These are phyloP conservation scores for Aurinia saxatilis DNA, from an alignment of 345 rosid genomes.

Conservation along the genomic window DNA sequence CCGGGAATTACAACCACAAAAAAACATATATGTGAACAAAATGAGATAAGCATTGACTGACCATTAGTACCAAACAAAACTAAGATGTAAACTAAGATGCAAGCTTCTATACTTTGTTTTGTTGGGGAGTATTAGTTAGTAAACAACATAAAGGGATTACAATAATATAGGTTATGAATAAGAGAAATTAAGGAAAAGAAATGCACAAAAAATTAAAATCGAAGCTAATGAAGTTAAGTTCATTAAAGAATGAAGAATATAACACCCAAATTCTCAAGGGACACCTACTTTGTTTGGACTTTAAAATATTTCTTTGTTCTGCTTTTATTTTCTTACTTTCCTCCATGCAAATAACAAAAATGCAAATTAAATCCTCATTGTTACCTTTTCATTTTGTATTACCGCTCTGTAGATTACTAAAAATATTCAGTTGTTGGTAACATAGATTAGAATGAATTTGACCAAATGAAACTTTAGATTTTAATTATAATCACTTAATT, in stretches of 20 bases:
- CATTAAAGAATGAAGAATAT: neutral
- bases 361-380: neutral
- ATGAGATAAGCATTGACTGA: slow-evolving; percentile 2
- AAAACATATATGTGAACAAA: slow-evolving; percentile 1
- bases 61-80: neutral
- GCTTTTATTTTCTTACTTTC: neutral
- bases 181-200: neutral
- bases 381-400: no score
- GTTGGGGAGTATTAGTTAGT: neutral
- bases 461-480: no score
- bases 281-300: slow-evolving; percentile 7
- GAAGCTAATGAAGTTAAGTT: neutral
- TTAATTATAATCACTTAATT: no score
- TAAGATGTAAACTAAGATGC: neutral
- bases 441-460: no score
- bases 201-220: neutral
- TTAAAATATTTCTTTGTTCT: neutral
- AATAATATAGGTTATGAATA: neutral
- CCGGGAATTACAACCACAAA: neutral
- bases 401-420: no score
- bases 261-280: slow-evolving; percentile 16
- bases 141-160: slow-evolving; percentile 4
- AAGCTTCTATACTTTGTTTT: neutral
- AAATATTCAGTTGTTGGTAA: no score
- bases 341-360: neutral